phyloP scores from a whole-genome alignment of 306 rosid species.

The Echinosophora koreensis region DNA sequence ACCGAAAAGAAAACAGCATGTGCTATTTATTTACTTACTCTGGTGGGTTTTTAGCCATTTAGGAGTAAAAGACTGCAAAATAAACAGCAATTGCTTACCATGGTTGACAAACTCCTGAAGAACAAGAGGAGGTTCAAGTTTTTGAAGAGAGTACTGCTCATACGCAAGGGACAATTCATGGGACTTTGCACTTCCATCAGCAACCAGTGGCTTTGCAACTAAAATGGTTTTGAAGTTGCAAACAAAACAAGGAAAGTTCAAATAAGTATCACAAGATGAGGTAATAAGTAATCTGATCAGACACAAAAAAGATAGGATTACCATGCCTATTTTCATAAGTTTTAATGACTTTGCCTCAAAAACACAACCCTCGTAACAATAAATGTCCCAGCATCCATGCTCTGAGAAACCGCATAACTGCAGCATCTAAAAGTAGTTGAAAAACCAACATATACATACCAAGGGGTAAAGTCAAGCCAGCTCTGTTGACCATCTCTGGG shows the following conservation, averaged over 20 bases:
- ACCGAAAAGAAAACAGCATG: slow-evolving; percentile 36
- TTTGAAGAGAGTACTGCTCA: slow-evolving; percentile 79
- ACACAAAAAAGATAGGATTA: slow-evolving; percentile 35
- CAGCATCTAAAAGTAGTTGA: slow-evolving; percentile 47
- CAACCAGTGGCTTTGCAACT: slow-evolving; percentile 96
- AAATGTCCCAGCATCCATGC: slow-evolving; percentile 49
- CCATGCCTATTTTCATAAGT: slow-evolving; percentile 47
- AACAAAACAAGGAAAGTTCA: slow-evolving; percentile 10
- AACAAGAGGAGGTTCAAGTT: slow-evolving; percentile 91
- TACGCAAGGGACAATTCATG: slow-evolving; percentile 89
- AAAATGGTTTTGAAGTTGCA: slow-evolving; percentile 46
- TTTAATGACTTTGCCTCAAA: slow-evolving; percentile 40
- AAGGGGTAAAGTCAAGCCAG: slow-evolving; percentile 80
- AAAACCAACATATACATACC: slow-evolving; percentile 63
- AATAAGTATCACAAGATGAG: slow-evolving; percentile 19
- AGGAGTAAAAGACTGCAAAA: slow-evolving; percentile 26
- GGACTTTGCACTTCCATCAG: slow-evolving; percentile 92
- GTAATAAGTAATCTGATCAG: slow-evolving; percentile 26
- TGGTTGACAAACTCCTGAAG: slow-evolving; percentile 96
- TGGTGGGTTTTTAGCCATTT: slow-evolving; percentile 2
- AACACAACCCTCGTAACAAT: slow-evolving; percentile 50
- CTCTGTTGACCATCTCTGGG: slow-evolving; percentile 70
- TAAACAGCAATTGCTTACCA: slow-evolving; percentile 57
- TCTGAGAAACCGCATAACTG: slow-evolving; percentile 46
- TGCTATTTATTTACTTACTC: slow-evolving; percentile 34